Conservation (phyloP, 768 basidiomycete genomes). For the Roridomyces roridus region DNA sequence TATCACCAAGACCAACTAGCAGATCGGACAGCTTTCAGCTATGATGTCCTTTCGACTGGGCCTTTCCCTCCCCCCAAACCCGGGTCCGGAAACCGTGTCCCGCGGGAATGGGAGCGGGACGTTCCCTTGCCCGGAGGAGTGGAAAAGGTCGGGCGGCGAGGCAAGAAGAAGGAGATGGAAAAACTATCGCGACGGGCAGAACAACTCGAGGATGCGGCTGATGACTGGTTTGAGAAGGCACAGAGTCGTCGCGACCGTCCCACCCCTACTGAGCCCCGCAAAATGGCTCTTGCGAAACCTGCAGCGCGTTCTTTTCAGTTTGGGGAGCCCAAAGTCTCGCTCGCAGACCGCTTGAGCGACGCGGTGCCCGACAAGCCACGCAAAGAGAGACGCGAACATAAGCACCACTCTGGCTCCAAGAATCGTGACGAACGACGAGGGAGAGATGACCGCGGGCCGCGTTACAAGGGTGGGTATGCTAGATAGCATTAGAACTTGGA, state of each 20-base stretch:
- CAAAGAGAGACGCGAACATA: neutral
- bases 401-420: too few species aligned
- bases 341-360: constrained; percentile 13
- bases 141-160: constrained; percentile 69
- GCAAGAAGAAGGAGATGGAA: constrained; percentile 63
- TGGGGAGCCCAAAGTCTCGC: constrained; percentile 2
- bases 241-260: constrained; percentile 27
- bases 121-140: constrained; percentile 49
- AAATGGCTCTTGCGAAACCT: neutral
- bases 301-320: neutral
- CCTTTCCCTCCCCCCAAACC: constrained; percentile 63
- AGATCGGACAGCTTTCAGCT: constrained; percentile 74
- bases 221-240: constrained; percentile 69
- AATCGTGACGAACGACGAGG: constrained; percentile 26
- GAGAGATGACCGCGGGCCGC: constrained; percentile 41
- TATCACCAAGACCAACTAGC: constrained; percentile 44
- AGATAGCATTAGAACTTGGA: constrained; percentile 28
- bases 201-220: constrained; percentile 53
- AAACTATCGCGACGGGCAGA: constrained; percentile 58
- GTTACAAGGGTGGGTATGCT: constrained; percentile 57
- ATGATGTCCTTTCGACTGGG: constrained; percentile 62
- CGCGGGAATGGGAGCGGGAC: constrained; percentile 50
- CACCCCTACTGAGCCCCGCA: constrained; percentile 22
- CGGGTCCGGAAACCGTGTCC: constrained; percentile 37
- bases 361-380: neutral